These are phyloP conservation scores for Dothideomycetes sp. DNA, from an alignment of 2,329 filamentous ascomycete genomes.

Conservation along the genomic window DNA sequence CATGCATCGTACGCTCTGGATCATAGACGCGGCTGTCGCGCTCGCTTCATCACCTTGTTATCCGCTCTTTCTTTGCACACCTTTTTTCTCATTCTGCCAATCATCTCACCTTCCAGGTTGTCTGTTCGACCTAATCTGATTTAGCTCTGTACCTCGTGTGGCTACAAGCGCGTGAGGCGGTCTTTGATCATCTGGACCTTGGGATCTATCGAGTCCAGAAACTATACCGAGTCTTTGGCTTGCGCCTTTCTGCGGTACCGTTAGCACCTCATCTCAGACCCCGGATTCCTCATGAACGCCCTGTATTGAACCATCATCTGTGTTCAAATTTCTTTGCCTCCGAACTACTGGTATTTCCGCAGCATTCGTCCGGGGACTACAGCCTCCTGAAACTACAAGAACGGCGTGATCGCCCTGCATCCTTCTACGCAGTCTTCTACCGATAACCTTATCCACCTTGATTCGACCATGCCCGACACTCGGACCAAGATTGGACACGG, in stretches of 20 bases:
- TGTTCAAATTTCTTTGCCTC: neutral
- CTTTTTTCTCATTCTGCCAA: constrained; percentile 1
- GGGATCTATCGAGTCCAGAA: no score
- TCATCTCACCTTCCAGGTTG: neutral
- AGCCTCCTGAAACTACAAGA: no score
- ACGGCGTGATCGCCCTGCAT: neutral
- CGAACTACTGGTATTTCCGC: no score
- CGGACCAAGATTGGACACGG: constrained; percentile 54
- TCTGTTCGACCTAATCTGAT: no score
- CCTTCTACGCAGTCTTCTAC: neutral
- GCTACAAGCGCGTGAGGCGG: no score
- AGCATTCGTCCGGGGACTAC: no score
- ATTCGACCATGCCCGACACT: constrained; percentile 18
- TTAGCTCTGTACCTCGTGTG: no score
- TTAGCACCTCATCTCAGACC: constrained; percentile 5
- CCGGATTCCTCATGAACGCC: constrained; percentile 5
- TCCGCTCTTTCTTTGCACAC: constrained; percentile 3
- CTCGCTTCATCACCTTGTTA: neutral
- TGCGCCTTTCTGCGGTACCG: neutral
- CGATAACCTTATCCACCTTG: no score
- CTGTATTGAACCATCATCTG: constrained; percentile 3
- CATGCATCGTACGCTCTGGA: constrained; percentile 6
- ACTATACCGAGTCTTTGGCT: no score
- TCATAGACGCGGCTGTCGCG: constrained; percentile 1
- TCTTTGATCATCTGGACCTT: no score